Evolutionary conservation across 2,329 filamentous ascomycete genomes (phyloP), one percentile per base, ranked within the genome.

Genomic region (Ophiosphaerella herpotricha): DNA sequence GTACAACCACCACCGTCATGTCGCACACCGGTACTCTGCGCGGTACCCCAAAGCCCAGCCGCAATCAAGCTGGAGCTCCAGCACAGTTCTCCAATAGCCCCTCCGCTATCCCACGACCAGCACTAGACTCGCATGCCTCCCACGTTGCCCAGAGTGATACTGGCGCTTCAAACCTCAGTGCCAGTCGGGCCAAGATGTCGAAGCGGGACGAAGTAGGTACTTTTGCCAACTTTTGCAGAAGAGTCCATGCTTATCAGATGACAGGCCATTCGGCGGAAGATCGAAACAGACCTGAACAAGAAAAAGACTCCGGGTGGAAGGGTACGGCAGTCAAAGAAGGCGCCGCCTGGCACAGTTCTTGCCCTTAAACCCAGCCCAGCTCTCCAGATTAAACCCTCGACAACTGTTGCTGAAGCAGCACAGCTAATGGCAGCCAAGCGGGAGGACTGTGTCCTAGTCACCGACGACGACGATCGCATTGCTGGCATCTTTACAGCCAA

Each of bases 401-500:
- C 91, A 23, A 96, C 90, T 42, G 93, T 99, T 48, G 88, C 94
- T 57, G 94, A 99, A 77, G 94, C 94, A 41, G 94, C 94, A 35
- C 94, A 99, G 80, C 81, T 99, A 70, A 99, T 99, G 94, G 94
- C 94, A 48, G 94, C 94, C 43, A 99, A 99, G 82, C 85, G 94
- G 66, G 94, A 99, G 75, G 94, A 99, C 74, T 99, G 94, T 68
- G 94, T 99, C 34, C 79, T 99, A 54, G 94, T 99, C 21, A 99
- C 94, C 36, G 94, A 99, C 73, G 93, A 97, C 60, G 92, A 99
- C 75, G 94, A 99, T 69, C 85, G 94, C 39, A 99, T 99, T 76
- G 90, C 94, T 38, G 94, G 94, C 77, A 99, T 99, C 74, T 99
- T 99, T 75, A 99, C 94, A 0, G 94, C 94, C 61, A 99, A 99